phyloP scores from a whole-genome alignment of 495 filamentous ascomycete genomes.

The Filosporella fistucella region DNA sequence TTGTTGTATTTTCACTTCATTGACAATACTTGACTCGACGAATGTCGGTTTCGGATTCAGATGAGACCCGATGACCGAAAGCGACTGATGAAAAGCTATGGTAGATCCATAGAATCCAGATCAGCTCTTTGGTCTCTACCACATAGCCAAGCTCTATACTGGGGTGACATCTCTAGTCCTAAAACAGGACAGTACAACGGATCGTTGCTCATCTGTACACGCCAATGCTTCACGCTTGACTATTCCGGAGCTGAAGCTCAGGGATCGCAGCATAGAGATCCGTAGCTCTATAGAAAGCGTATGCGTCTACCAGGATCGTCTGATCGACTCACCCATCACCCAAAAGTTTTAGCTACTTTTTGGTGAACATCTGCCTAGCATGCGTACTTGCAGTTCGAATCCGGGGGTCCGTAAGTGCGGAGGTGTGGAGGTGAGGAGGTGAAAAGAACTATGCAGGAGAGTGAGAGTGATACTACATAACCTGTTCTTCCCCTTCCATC shows the following conservation, averaged over 20 bases:
- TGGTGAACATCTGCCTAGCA: neutral
- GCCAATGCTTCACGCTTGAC: constrained; percentile 9
- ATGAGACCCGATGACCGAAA: neutral
- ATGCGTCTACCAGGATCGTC: no score
- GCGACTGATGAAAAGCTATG: neutral
- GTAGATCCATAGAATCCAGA: neutral
- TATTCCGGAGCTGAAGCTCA: constrained; percentile 3
- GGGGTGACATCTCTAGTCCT: neutral
- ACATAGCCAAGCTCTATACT: neutral
- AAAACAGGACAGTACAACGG: no score
- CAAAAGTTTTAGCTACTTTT: neutral
- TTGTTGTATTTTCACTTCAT: neutral
- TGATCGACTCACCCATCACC: constrained; percentile 4
- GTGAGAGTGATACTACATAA: no score
- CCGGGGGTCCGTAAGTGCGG: constrained; percentile 10
- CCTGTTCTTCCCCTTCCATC: neutral
- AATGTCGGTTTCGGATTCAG: neutral
- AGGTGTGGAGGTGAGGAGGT: constrained; percentile 2
- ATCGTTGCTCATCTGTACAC: constrained; percentile 9
- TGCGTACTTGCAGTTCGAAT: neutral
- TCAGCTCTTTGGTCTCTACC: neutral
- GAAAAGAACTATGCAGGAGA: no score
- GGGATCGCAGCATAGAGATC: neutral
- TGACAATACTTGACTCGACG: neutral
- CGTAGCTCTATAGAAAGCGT: neutral